A percentile compares a stretch with the other conserved stretches of the same genome.
Evolutionary conservation across 352 stramenopile genomes (phyloP).

Genomic region (Phytophthora multivora): DNA sequence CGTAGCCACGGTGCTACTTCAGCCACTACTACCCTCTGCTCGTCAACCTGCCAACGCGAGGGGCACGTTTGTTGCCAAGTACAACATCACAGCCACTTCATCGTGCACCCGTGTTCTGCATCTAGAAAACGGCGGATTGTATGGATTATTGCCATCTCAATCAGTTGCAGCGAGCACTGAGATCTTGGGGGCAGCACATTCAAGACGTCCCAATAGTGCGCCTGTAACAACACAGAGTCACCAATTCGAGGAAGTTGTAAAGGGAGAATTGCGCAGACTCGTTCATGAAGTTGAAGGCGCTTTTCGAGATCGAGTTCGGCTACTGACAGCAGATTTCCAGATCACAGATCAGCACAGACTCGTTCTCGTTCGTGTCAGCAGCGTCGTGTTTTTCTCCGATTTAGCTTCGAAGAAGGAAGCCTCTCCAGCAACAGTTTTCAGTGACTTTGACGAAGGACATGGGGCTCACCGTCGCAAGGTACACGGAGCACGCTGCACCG

Average conservation of each 20-base stretch:
- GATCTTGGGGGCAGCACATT: not conserved
- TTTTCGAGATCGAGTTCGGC: constrained; percentile 46
- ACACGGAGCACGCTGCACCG: not conserved
- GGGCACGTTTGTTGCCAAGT: constrained; percentile 66
- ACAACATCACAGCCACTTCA: constrained; percentile 41
- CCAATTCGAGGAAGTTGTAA: constrained; percentile 53
- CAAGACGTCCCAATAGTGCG: constrained; percentile 23
- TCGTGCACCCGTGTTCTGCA: constrained; percentile 55
- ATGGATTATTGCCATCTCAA: constrained; percentile 38
- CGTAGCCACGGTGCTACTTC: constrained; percentile 50
- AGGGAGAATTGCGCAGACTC: constrained; percentile 48
- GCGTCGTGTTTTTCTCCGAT: constrained; percentile 64
- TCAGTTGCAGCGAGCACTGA: constrained; percentile 6
- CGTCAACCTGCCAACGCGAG: constrained; percentile 36
- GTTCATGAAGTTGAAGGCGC: constrained; percentile 51
- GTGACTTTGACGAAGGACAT: not conserved
- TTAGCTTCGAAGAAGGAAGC: constrained; percentile 32
- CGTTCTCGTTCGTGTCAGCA: constrained; percentile 57
- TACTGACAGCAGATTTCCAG: constrained; percentile 63
- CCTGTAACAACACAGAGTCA: constrained; percentile 22
- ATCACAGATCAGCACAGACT: constrained; percentile 59
- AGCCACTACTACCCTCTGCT: constrained; percentile 39
- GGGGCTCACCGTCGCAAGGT: constrained; percentile 13
- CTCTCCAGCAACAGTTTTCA: not conserved
- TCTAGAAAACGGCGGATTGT: constrained; percentile 24